These are phyloP conservation scores for Trichoderma harzianum DNA, from an alignment of 2,329 filamentous ascomycete species.

Conservation along the genomic window DNA sequence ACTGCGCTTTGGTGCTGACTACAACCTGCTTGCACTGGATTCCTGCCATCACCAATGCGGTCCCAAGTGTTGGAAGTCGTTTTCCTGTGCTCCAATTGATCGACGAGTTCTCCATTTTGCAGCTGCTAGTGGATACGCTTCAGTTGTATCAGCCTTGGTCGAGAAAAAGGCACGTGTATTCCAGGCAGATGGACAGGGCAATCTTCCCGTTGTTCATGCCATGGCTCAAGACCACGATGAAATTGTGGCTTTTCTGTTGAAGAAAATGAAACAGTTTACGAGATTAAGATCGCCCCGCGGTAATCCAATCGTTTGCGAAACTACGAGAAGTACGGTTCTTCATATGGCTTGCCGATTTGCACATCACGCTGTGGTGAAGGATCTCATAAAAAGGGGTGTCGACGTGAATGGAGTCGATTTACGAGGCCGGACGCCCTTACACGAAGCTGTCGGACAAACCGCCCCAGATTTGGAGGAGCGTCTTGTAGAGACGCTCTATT, in stretches of 20 bases:
- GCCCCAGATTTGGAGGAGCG: background rate
- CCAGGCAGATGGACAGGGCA: constrained; percentile 11
- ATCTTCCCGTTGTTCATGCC: constrained; percentile 2
- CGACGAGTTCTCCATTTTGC: constrained; percentile 13
- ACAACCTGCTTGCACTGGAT: background rate
- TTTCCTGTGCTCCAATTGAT: constrained; percentile 6
- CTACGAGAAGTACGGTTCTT: constrained; percentile 2
- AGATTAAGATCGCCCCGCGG: background rate
- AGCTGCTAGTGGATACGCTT: background rate
- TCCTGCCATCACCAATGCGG: background rate
- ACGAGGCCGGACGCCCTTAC: constrained; percentile 11
- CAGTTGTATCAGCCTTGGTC: background rate
- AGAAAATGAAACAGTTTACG: background rate
- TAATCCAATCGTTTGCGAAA: background rate
- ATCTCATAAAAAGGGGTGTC: background rate
- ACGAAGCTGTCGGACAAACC: constrained; percentile 12
- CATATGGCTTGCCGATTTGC: constrained; percentile 19
- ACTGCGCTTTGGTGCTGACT: constrained; percentile 12
- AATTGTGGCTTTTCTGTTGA: background rate
- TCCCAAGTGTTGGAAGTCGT: constrained; percentile 10
- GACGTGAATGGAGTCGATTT: constrained; percentile 2
- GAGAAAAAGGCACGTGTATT: background rate
- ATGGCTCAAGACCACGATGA: constrained; percentile 13
- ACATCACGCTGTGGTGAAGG: background rate
- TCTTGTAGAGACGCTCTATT: background rate